These are phyloP conservation scores for Alternaria sp. DNA, from an alignment of 2,329 filamentous ascomycete genomes.

Conservation along the genomic window DNA sequence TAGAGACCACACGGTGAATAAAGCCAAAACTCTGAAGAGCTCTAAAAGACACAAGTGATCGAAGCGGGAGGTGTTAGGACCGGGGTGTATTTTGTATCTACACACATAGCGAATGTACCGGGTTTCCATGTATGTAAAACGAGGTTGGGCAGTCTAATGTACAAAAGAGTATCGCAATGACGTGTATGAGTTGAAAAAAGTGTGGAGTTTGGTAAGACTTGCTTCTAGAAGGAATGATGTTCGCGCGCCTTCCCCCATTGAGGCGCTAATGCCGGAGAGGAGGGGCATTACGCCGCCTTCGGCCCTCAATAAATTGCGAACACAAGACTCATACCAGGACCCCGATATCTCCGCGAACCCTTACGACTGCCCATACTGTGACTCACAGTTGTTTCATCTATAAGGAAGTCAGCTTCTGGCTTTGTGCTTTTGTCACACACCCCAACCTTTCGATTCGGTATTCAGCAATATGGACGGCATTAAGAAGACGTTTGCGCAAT, in stretches of 20 bases:
- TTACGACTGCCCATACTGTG: slow-evolving; percentile 13
- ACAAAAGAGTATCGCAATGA: neutral
- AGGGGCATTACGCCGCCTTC: slow-evolving; percentile 22
- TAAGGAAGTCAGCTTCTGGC: slow-evolving; percentile 7
- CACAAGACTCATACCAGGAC: slow-evolving; percentile 22
- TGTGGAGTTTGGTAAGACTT: neutral
- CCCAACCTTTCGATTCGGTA: neutral
- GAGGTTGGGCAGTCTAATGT: neutral
- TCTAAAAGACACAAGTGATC: neutral
- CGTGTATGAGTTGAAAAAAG: slow-evolving; percentile 2
- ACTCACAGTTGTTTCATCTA: slow-evolving; percentile 18
- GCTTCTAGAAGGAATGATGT: slow-evolving; percentile 12
- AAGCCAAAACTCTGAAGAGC: neutral
- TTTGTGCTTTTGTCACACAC: neutral
- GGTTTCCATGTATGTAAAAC: neutral
- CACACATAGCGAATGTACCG: neutral
- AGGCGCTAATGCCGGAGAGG: slow-evolving; percentile 2
- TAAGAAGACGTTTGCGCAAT: slow-evolving; percentile 58
- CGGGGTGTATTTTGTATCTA: neutral
- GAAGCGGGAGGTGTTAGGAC: neutral
- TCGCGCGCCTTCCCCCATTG: slow-evolving; percentile 1
- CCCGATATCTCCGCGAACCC: slow-evolving; percentile 6
- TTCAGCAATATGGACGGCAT: slow-evolving; percentile 53
- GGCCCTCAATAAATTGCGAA: slow-evolving; percentile 29
- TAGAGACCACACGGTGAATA: neutral